phyloP scores from a whole-genome alignment of 108 stramenopile species.

The Skeletonema costatum region DNA sequence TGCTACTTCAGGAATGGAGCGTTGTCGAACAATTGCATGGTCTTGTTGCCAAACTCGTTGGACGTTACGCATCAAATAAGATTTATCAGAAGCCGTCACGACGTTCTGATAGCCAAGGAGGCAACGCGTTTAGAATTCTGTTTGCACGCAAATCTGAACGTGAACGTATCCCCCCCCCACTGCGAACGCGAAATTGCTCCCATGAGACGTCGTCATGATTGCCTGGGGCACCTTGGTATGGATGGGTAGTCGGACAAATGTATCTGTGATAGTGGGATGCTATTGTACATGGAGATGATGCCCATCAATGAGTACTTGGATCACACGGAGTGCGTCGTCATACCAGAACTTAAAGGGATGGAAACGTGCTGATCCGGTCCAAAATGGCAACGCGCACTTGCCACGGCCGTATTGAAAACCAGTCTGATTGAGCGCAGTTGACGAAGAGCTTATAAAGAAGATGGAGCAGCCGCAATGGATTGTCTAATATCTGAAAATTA shows the following conservation, averaged over 20 bases:
- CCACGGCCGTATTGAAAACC: constrained; percentile 77
- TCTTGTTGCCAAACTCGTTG: constrained; percentile 79
- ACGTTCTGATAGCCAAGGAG: constrained; percentile 55
- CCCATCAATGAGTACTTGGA: constrained; percentile 56
- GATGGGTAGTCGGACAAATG: constrained; percentile 79
- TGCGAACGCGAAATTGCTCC: constrained; percentile 33
- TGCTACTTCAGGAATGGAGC: constrained; percentile 79
- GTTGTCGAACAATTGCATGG: constrained; percentile 83
- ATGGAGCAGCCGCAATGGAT: constrained; percentile 26
- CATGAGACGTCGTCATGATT: constrained; percentile 73
- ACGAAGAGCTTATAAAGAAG: constrained; percentile 57
- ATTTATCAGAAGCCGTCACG: constrained; percentile 58
- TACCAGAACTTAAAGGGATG: constrained; percentile 55
- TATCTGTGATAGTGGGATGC: constrained; percentile 63
- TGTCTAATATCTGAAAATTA: constrained; percentile 69
- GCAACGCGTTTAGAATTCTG: constrained; percentile 39
- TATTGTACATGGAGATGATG: constrained; percentile 60
- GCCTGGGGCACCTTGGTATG: constrained; percentile 80
- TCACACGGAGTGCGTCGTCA: constrained; percentile 9
- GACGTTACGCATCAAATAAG: constrained; percentile 49
- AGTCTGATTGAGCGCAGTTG: constrained; percentile 48
- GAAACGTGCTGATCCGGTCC: constrained; percentile 76
- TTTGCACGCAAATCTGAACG: background rate
- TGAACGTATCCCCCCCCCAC: too few species aligned
- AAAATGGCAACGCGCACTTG: constrained; percentile 65